A percentile compares a stretch with the other conserved stretches of the same genome.
phyloP scores from a whole-genome alignment of 139 green algal genomes.

The Micractinium conductrix region DNA sequence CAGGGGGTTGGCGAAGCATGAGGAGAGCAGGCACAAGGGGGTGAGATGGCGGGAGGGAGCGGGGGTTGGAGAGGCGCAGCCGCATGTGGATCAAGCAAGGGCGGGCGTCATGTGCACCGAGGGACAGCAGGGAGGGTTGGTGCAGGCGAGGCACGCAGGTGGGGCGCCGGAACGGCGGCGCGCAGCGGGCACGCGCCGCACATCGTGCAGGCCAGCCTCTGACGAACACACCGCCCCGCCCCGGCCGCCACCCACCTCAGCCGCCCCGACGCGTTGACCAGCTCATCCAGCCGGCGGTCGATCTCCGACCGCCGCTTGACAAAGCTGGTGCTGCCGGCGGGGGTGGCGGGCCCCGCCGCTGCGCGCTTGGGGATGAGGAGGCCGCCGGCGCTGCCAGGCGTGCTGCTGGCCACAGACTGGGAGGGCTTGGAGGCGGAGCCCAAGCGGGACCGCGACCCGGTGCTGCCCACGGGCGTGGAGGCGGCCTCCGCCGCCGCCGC shows the following conservation, averaged over 20 bases:
- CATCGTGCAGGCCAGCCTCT: too few relatives aligned
- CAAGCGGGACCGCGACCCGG: background rate
- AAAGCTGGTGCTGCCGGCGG: background rate
- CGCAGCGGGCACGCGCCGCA: too few relatives aligned
- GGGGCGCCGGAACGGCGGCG: too few relatives aligned
- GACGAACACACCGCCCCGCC: too few relatives aligned
- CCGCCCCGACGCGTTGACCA: conserved; percentile 59
- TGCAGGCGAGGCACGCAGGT: too few relatives aligned
- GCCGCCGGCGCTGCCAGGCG: background rate
- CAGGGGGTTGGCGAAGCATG: background rate
- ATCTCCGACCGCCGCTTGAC: conserved; percentile 75
- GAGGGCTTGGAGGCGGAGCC: background rate
- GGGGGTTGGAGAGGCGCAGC: background rate
- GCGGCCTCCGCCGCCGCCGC: conserved; percentile 23
- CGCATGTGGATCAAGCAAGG: background rate
- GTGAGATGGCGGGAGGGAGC: background rate
- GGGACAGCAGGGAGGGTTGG: too few relatives aligned
- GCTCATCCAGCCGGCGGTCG: conserved; percentile 76
- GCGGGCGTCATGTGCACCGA: background rate
- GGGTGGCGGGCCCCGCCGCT: background rate
- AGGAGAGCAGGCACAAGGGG: background rate
- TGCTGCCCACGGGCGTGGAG: conserved; percentile 19
- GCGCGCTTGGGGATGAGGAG: conserved; percentile 32
- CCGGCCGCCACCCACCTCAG: conserved; percentile 42
- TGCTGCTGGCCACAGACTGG: conserved; percentile 37